phyloP scores from a whole-genome alignment of 1,284 basidiomycete genomes.

The Melanopsichium pennsylvanicum region DNA sequence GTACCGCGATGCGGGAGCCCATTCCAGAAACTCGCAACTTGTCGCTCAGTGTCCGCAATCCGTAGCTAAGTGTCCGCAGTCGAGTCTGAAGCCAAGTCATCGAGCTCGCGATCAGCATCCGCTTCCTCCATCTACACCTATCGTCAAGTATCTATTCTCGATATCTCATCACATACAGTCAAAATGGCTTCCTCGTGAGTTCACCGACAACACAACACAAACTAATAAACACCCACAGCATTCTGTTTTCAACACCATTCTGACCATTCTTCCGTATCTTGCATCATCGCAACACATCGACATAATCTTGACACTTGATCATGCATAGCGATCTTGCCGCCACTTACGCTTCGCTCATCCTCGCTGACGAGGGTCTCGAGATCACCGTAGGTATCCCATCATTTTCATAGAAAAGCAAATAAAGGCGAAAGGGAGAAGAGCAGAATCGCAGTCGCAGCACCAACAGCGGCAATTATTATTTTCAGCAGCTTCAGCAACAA shows the following conservation, averaged over 20 bases:
- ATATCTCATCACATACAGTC: slow-evolving; percentile 40
- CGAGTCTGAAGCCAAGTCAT: not conserved
- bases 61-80: too few species aligned
- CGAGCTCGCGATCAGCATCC: slow-evolving; percentile 38
- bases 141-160: slow-evolving; percentile 41
- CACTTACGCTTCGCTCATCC: slow-evolving; percentile 80
- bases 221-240: not conserved
- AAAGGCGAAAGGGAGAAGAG: not conserved
- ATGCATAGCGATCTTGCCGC: slow-evolving; percentile 61
- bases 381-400: slow-evolving; percentile 77
- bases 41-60: too few species aligned
- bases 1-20: too few species aligned
- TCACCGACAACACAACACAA: not conserved
- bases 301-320: too few species aligned
- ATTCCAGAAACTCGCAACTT: too few species aligned
- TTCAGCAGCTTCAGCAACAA: not conserved
- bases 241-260: slow-evolving; percentile 6
- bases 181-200: slow-evolving; percentile 54
- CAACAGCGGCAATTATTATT: not conserved
- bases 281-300: too few species aligned
- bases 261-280: slow-evolving; percentile 2
- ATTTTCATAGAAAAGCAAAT: not conserved
- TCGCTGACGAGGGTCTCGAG: slow-evolving; percentile 88
- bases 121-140: slow-evolving; percentile 23
- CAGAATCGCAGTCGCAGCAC: not conserved